Percentiles rank a stretch among this genome's conserved stretches.
These are phyloP conservation scores for Chlorella sorokiniana DNA, from an alignment of 139 green algal genomes.

Conservation along the genomic window DNA sequence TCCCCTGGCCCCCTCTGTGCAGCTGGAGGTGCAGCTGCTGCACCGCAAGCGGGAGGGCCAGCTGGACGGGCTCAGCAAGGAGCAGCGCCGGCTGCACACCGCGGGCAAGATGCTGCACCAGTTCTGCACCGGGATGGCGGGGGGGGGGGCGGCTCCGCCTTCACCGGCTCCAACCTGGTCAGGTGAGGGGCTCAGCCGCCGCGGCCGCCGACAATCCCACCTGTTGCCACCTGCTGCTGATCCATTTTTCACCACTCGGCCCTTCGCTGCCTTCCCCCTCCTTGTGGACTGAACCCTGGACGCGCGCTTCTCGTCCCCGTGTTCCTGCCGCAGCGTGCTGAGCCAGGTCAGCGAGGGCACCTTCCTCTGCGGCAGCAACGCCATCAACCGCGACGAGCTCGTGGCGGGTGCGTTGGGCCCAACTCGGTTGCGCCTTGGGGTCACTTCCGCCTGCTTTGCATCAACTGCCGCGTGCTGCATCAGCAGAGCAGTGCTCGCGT, in stretches of 20 bases:
- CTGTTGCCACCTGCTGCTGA: neutral
- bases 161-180: neutral
- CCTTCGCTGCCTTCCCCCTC: neutral
- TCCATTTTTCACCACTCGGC: neutral
- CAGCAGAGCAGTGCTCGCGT: too few species aligned
- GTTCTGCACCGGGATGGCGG: neutral
- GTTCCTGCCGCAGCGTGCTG: conserved; percentile 18
- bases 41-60: conserved; percentile 21
- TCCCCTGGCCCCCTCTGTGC: neutral
- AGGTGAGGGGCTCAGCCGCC: neutral
- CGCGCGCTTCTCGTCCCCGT: neutral
- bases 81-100: conserved; percentile 19
- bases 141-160: neutral
- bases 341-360: conserved; percentile 34
- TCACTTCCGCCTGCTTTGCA: too few species aligned
- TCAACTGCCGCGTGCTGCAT: too few species aligned
- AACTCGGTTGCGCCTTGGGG: neutral
- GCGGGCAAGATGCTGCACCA: conserved; percentile 24
- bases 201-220: too few species aligned
- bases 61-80: neutral
- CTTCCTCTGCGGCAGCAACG: conserved; percentile 21
- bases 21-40: conserved; percentile 23
- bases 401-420: neutral
- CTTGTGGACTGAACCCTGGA: neutral
- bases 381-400: conserved; percentile 13